Evolutionary conservation across 2,329 filamentous ascomycete genomes (phyloP).

Genomic region (Fusarium decemcellulare): DNA sequence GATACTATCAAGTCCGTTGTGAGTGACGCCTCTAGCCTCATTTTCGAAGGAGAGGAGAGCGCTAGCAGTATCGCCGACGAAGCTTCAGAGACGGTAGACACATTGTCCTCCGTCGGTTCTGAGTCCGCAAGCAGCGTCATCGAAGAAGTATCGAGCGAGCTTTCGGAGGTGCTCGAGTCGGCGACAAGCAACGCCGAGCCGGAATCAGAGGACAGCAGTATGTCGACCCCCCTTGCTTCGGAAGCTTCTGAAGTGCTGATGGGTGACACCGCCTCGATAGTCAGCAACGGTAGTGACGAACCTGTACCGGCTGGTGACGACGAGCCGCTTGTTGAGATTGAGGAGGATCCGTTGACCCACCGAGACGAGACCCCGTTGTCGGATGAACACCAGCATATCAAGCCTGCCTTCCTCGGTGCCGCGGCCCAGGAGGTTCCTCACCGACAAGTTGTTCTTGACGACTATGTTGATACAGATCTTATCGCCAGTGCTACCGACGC

Average conservation of each 20-base stretch:
- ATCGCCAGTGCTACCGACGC: slow-evolving; percentile 57
- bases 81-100: slow-evolving; percentile 29
- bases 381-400: slow-evolving; percentile 54
- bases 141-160: slow-evolving; percentile 38
- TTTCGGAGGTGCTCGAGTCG: slow-evolving; percentile 41
- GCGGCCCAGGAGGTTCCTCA: slow-evolving; percentile 65
- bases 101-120: slow-evolving; percentile 35
- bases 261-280: slow-evolving; percentile 40
- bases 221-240: slow-evolving; percentile 43
- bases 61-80: slow-evolving; percentile 33
- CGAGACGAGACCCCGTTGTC: slow-evolving; percentile 43
- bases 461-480: slow-evolving; percentile 56
- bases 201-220: slow-evolving; percentile 39
- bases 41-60: slow-evolving; percentile 28
- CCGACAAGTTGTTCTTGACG: slow-evolving; percentile 64
- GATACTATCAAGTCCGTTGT: slow-evolving; percentile 19
- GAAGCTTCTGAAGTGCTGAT: slow-evolving; percentile 46
- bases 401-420: slow-evolving; percentile 65
- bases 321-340: slow-evolving; percentile 46
- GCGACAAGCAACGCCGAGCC: slow-evolving; percentile 19
- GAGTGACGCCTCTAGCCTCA: slow-evolving; percentile 35
- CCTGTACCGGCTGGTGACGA: slow-evolving; percentile 44
- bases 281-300: slow-evolving; percentile 47
- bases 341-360: slow-evolving; percentile 41
- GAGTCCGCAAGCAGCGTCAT: slow-evolving; percentile 39